Evolutionary conservation across 2,329 filamentous ascomycete species (phyloP), one percentile per base, ranked within the genome.

Genomic region (Alternaria sp.): DNA sequence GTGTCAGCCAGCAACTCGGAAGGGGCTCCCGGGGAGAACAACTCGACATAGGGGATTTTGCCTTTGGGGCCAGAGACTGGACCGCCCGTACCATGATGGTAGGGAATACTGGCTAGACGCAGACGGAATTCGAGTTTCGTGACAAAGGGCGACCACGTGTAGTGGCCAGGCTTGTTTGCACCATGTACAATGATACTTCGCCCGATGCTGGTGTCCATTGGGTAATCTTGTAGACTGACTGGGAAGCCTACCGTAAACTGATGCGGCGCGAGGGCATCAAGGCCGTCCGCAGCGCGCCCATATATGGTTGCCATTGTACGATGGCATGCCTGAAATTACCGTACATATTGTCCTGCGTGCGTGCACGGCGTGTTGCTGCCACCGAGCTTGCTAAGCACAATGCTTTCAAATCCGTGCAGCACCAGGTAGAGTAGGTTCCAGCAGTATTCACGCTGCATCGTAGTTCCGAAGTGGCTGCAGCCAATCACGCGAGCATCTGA

Each of bases 41-140:
- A 72, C 31, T 79, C 75, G 23, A 88, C 54, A 66, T 88, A 89
- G 0, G 86, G 86, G 9, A 89, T 82, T 73, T 89, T 89, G 39
- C 85, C 85, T 49, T 78, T 81, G 0, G 87, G 86, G 0, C 79
- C 83, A 36, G n/a, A 36, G 39, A 63, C 67, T 0, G 79, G 70
- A 0, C 82, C 83, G 1, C 86, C 86, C 3, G 62, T 61, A 2
- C 76, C 81, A 4, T 74, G 67, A 14, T 62, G 80, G 80, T 62
- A 87, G 81, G 13, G 34, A n/a, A 17, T 3, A 36, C 17, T n/a
- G 14, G 7, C 14, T n/a, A 36, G 34, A 36, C 87, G 86, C 5
- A 89, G 79, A 13, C 86, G 85, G 17, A 85, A 80, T 69, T 90
- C 87, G 14, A 89, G 78, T 70, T 89, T 89, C 42, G 77, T 83